phyloP scores from a whole-genome alignment of 345 rosid species.

The Eucalyptus virginea region DNA sequence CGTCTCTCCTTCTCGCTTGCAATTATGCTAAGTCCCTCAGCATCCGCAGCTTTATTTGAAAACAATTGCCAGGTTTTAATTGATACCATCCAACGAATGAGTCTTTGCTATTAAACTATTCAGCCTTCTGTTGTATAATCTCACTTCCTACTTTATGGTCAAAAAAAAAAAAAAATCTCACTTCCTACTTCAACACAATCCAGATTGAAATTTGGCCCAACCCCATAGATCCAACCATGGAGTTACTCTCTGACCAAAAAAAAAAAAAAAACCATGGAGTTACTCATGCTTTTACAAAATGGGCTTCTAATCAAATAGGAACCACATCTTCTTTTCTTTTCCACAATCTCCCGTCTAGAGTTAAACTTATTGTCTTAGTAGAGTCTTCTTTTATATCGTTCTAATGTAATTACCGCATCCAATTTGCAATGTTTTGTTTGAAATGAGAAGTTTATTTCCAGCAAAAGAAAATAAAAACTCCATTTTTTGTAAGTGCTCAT shows the following conservation, averaged over 20 bases:
- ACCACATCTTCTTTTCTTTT: too few relatives aligned
- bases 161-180: too few relatives aligned
- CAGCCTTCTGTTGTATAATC: neutral
- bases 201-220: neutral
- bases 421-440: neutral
- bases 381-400: neutral
- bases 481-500: neutral
- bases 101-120: neutral
- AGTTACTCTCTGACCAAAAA: too few relatives aligned
- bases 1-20: neutral
- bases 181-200: neutral
- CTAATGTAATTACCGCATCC: neutral
- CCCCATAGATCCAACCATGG: neutral
- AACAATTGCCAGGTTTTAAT: neutral
- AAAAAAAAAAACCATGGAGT: neutral
- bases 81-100: neutral
- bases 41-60: neutral
- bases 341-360: neutral
- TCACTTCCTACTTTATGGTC: neutral
- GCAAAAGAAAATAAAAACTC: neutral
- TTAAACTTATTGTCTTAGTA: neutral
- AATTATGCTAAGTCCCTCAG: neutral
- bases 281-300: neutral
- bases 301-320: neutral
- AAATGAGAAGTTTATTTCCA: neutral